Evolutionary conservation across 2,329 filamentous ascomycete species (phyloP), one percentile per base, ranked within the genome.

Genomic region (Colletotrichum destructivum): DNA sequence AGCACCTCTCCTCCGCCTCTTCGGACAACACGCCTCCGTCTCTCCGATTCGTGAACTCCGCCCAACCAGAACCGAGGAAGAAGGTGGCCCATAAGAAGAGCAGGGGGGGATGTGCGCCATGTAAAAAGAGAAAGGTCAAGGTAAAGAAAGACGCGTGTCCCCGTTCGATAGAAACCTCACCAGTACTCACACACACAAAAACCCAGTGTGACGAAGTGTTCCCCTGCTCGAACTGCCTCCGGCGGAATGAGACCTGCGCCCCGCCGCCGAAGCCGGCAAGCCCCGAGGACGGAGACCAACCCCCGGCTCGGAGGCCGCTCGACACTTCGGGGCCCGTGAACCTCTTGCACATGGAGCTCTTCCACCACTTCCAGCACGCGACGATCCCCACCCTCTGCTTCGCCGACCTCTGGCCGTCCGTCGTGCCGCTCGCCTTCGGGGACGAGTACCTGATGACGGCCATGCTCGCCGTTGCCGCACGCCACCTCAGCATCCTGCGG

Each of bases 81-180:
- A 71, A 62, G 44, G 67, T 73, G 52, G 73, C 76, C 23, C 78
- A 80, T 35, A 69, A 75, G 74, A 80, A 80, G 73, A 79, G 78
- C 40, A 73, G 77, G 40, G 65, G 72, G 13, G 78, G 78, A 0
- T 80, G 78, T 54, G 54, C 73, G 12, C 69, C 74, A 15, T 80
- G 78, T 54, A 80, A 79, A 68, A 68, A 72, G 42, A 69, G 78
- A 35, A 79, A 77, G 61, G 78, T 80, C n/a, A 80, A 79, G 74
- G 78, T 79, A n/a, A n/a, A n/a, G n/a, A 60, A 60, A 40, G 70
- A 63, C 12, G 38, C 26, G 15, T 12, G 4, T 55, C 21, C 40
- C n/a, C 11, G 40, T 38, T 21, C 31, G 15, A 62, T 13, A 26
- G 13, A 35, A 49, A 31, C 12, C n/a, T 9, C 15, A 9, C 23